Base-by-base conservation (phyloP, 139 green algal species). In the Nannochloris sp. region DNA sequence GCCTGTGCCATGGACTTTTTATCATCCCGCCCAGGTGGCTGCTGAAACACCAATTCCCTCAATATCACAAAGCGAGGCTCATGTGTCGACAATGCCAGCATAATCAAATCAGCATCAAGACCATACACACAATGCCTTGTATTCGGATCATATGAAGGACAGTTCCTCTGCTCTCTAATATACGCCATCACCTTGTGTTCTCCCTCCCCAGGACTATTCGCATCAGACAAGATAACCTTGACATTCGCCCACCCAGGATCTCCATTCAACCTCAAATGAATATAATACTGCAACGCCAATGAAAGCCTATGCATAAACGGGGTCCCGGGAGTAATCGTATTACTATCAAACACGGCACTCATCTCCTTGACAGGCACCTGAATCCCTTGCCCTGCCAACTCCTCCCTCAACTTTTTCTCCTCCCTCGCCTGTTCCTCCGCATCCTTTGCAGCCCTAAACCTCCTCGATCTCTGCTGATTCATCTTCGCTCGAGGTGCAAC, bases 131-230 rank as follows among this genome's bases (percentile, higher is more conserved):
- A 89, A 82, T 99, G 93, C 10, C 70, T 45, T 1, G 69, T 81
- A 68, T 85, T 85, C 53, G 93, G 80, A 74, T 97, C 80, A 79
- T 82, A 95, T n/a, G 88, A 87, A 6, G 82, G 78, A 12, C 16
- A 23, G 20, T 12, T 28, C 10, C 93, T 82, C 82, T 96, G 85
- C 81, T 92, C 74, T 4, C 90, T 80, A 56, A 96, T 88, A 77
- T 87, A 96, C 5, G 72, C 70, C 88, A 96, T 96, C 57, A 96
- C 88, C 82, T 99, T 99, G 87, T 98, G 94, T 85, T 99, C 94
- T 6, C 94, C 94, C 80, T 99, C 94, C 1, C 94, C 94, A 2
- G 94, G 94, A 31, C 82, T 73, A 73, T 97, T 96, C 45, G 85
- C 82, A 80, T 98, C 94, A 1, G 84, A 93, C 12, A 96, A 71